Evolutionary conservation across 805 yeast genomes (phyloP), one percentile per base, ranked within the genome.

Genomic region (Priceomyces melissophilus): DNA sequence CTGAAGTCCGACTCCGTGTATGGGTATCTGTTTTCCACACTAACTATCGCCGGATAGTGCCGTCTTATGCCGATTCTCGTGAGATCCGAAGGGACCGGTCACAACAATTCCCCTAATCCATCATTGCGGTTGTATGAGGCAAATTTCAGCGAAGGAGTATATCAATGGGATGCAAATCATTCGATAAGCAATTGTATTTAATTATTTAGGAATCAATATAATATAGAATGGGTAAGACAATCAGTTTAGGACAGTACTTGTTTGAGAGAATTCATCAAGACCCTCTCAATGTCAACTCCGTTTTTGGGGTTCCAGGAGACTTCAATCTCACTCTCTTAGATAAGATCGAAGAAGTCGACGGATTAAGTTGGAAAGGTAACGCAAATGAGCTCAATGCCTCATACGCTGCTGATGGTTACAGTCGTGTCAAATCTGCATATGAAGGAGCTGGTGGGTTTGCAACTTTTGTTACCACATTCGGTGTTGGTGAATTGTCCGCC

Each of bases 401-500:
- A 4, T 55, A 57, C 40, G 52, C 58, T 9, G 60, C 54, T 10
- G 61, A 57, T 39, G 61, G 61, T 7, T 57, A 57, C 47, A 49
- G 58, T 17, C 45, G 61, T 27, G 47, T 55, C 40, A 54, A 51
- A 50, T 29, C 40, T 14, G 42, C 38, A 3, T 32, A 28, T 25
- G 35, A 17, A 14, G 31, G 39, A 5, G 38, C 26, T 4, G 40
- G 30, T 12, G 60, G 64, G 12, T 53, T 62, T 52, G 56, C 55
- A 14, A 51, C 56, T 44, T 45, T 62, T 33, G 55, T 62, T 36
- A 62, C 66, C 44, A 61, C 65, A 30, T 61, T 59, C 37, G 67
- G 67, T 38, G 65, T 60, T 14, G 67, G 67, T 38, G 67, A 62
- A 47, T 53, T 62, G 47, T 55, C 63, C n/a, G 65, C 66, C 8